Conservation (phyloP, 2,329 filamentous ascomycete genomes). For the Hypomyces rosellus region DNA sequence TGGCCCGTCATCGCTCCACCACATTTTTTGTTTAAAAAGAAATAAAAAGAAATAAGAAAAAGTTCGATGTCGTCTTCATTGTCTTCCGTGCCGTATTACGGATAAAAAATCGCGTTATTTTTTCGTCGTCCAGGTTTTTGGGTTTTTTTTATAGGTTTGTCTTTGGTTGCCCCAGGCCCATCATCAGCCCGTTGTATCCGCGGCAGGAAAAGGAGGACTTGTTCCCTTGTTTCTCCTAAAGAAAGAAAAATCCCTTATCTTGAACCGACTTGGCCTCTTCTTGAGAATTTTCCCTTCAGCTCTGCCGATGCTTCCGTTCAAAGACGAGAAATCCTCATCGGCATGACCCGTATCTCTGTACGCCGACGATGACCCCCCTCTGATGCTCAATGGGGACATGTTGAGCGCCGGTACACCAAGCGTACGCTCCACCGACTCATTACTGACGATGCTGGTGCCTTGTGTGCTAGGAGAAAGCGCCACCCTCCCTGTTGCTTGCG, state of each 20-base stretch:
- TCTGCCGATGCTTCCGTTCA: conserved; percentile 39
- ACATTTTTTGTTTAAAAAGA: no score
- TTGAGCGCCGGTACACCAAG: conserved; percentile 36
- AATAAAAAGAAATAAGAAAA: no score
- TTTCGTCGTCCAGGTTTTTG: neutral
- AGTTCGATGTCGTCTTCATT: neutral
- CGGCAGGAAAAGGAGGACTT: conserved; percentile 25
- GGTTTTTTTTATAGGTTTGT: neutral
- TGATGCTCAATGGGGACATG: conserved; percentile 32
- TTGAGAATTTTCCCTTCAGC: conserved; percentile 46
- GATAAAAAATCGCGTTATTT: neutral
- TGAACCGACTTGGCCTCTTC: conserved; percentile 58
- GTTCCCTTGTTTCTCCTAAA: conserved; percentile 47
- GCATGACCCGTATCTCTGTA: conserved; percentile 18
- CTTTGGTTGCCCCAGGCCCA: neutral
- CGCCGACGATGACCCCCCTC: conserved; percentile 23
- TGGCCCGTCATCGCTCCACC: no score
- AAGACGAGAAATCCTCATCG: conserved; percentile 28
- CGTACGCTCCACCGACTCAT: conserved; percentile 48
- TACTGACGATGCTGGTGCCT: conserved; percentile 59
- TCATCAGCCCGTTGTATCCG: conserved; percentile 28
- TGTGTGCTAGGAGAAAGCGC: conserved; percentile 59
- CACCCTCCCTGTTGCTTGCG: conserved; percentile 58
- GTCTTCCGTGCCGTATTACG: no score
- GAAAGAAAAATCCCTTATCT: conserved; percentile 55